Evolutionary conservation across 371 early-diverging fungal genomes (phyloP), one percentile per base, ranked within the genome.

Genomic region (Lichtheimia corymbifera): DNA sequence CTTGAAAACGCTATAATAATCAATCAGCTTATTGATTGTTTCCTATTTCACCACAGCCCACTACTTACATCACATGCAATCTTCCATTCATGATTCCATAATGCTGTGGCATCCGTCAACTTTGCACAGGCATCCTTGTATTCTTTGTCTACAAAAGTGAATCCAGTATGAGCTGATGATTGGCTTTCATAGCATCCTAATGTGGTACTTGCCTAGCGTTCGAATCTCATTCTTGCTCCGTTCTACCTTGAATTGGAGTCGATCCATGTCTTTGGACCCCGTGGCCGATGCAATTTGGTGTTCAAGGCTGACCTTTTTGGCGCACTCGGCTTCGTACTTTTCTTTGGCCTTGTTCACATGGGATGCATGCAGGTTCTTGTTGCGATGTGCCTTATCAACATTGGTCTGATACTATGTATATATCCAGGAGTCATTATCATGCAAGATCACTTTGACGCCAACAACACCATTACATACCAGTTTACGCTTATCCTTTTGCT

Each of bases 401-500:
- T 77, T 80, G 7, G 76, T 73, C 59, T 82, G 83, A 6, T 67
- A 61, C 66, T 77, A 41, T n/a, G 25, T 4, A 41, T n/a, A 24
- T 4, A 44, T 28, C 15, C 27, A 53, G 12, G 14, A 22, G 35
- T 35, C 9, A 35, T 1, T 35, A 6, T 35, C 11, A 49, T 15
- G 20, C 22, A 58, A 14, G 40, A 30, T 45, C 4, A 25, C 22
- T 27, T 54, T 41, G 13, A 12, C 3, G 12, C 24, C 5, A n/a
- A n/a, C n/a, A n/a, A n/a, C n/a, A 5, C 27, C 17, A 18, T 47
- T 11, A 61, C 76, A 52, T 67, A 83, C 83, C 61, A 77, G 60
- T 59, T 93, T 91, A 4, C 96, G 77, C 49, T 87, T 86, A 50
- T 83, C 87, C 55, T 89, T 84, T 79, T 95, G 96, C n/a, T 80